Evolutionary conservation across 495 filamentous ascomycete species (phyloP), one percentile per base, ranked within the genome.

Genomic region (Hapsidospora chrysogenum): DNA sequence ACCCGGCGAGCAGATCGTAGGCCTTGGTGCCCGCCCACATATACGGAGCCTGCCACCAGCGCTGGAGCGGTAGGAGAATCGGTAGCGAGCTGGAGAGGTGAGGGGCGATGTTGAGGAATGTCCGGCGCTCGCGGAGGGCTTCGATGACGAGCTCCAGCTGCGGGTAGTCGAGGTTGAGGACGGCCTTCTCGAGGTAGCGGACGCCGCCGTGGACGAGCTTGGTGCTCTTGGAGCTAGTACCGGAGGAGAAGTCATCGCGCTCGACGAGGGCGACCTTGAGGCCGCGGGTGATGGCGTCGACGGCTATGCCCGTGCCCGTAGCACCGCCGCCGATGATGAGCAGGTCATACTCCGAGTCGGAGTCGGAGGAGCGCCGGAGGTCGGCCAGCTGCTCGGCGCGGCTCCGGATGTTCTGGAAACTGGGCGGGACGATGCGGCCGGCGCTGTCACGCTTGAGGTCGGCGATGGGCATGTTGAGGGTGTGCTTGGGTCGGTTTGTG

Each of bases 21-120:
- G 63, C 63, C 49, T 85, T 85, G 27, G 78, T 80, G 21, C 79
- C 79, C 8, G 63, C 68, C 78, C 78, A 85, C 55, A 80, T 84
- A 50, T 85, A 84, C 3, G 79, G 79, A n/a, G 70, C 74, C 46
- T 83, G 73, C 73, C 74, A 82, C 78, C 75, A 82, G 43, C 78
- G 76, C 43, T 80, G 64, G 17, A 83, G 56, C 1, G 79, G 79
- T 29, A 85, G 70, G 78, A 85, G 83, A 36, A 85, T 85, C 3
- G 79, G 79, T 17, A 85, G 66, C 71, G 78, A 82, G 58, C 60
- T 67, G 4, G 76, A 80, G n/a, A 85, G 63, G 59, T 85, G 79
- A 9, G 79, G 79, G n/a, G 79, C 79, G 8, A 77, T 85, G 42
- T 80, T 78, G 43, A 85, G 46, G 45, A 85, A 85, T 41, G 78